Conservation (phyloP, 345 rosid genomes). For the Salix suchowensis region DNA sequence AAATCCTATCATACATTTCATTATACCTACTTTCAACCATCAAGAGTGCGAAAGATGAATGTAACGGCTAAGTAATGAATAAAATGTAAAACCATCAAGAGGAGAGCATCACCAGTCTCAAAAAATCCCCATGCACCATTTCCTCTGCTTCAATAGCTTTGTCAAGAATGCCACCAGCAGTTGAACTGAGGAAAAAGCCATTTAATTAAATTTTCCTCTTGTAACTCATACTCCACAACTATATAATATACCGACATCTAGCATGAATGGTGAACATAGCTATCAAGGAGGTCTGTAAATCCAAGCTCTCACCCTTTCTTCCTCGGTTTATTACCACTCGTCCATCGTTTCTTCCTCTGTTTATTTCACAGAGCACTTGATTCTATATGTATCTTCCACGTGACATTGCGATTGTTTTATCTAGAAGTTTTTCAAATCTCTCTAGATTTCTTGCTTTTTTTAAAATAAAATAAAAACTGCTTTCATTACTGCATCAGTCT, state of each 20-base stretch:
- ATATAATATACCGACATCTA: neutral
- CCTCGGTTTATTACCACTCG: too few relatives aligned
- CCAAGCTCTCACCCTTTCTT: neutral
- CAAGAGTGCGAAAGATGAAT: neutral
- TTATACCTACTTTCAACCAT: neutral
- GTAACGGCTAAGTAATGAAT: neutral
- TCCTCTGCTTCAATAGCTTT: constrained; percentile 75
- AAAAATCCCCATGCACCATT: constrained; percentile 58
- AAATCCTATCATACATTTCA: neutral
- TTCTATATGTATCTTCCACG: neutral
- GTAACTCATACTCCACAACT: neutral
- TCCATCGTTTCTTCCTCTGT: too few relatives aligned
- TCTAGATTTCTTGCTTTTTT: neutral
- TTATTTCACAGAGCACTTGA: too few relatives aligned
- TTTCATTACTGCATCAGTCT: neutral
- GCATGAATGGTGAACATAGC: neutral
- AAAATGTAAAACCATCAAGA: constrained; percentile 3
- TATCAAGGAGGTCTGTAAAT: neutral
- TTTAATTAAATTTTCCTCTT: neutral
- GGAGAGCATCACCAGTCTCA: constrained; percentile 63
- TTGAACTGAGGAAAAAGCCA: constrained; percentile 30
- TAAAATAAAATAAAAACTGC: neutral
- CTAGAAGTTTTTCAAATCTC: neutral
- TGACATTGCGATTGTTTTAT: neutral
- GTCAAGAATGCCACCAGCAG: constrained; percentile 61